Conservation (phyloP, 768 basidiomycete genomes). For the Leucocoprinus leucothites region DNA sequence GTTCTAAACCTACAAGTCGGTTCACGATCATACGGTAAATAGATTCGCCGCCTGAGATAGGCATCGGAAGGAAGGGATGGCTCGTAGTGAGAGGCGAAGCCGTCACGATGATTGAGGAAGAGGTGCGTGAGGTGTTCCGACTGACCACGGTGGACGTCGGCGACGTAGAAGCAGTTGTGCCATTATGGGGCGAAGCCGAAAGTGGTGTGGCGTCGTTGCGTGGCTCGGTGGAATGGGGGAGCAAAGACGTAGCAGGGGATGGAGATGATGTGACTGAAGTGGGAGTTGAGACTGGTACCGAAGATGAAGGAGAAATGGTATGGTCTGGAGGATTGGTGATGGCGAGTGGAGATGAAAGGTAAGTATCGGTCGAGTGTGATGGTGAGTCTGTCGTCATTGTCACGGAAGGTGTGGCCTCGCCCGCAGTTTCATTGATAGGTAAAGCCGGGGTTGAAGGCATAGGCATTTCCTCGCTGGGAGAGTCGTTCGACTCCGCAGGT, state of each 20-base stretch:
- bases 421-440: neutral
- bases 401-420: neutral
- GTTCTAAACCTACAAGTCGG: conserved; percentile 79
- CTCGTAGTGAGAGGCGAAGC: conserved; percentile 10
- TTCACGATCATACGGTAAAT: conserved; percentile 98
- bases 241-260: neutral
- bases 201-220: neutral
- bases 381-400: neutral
- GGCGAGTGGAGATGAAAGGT: conserved; percentile 2
- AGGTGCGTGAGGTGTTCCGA: conserved; percentile 5
- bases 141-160: conserved; percentile 8
- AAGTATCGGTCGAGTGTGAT: conserved; percentile 15
- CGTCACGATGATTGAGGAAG: conserved; percentile 14
- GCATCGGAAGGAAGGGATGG: conserved; percentile 12
- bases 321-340: conserved; percentile 1
- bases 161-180: conserved; percentile 7
- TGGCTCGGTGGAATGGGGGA: conserved; percentile 3
- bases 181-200: neutral
- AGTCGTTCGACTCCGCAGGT: neutral
- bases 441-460: neutral
- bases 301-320: neutral
- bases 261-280: conserved; percentile 5
- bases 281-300: neutral
- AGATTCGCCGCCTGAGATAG: conserved; percentile 65
- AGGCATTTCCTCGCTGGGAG: neutral